Conservation (phyloP, 208 protist species). For the Trichomonas tenax region DNA sequence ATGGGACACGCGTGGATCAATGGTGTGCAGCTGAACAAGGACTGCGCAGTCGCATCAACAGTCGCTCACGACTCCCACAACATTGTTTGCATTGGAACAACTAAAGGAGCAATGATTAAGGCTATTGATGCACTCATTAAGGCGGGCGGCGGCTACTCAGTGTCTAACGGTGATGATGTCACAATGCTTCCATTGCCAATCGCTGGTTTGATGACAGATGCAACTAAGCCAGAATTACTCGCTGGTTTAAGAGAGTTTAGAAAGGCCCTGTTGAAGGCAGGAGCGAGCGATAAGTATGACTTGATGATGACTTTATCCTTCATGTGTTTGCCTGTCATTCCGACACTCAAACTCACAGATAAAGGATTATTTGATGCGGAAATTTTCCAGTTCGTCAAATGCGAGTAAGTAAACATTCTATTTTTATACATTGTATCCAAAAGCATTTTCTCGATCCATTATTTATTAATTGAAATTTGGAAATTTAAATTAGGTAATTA, state of each 20-base stretch:
- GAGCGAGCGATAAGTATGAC: background rate
- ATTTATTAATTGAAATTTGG: too few relatives aligned
- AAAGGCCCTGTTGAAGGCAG: background rate
- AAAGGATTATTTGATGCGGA: background rate
- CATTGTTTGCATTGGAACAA: background rate
- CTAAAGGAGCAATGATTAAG: background rate
- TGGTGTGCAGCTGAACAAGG: background rate
- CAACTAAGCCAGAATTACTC: background rate
- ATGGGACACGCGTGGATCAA: background rate
- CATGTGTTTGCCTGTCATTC: background rate
- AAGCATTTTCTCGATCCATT: too few relatives aligned
- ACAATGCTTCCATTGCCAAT: background rate
- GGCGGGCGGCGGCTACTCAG: background rate
- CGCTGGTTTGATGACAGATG: background rate
- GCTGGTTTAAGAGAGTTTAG: background rate
- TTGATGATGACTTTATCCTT: background rate
- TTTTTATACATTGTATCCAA: too few relatives aligned
- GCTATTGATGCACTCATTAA: background rate
- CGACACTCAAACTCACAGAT: background rate
- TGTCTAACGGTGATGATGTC: background rate
- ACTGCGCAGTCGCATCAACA: background rate
- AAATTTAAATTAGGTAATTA: too few relatives aligned
- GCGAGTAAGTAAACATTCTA: too few relatives aligned
- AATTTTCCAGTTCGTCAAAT: background rate
- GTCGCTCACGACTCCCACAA: background rate